Base-by-base conservation (phyloP, 306 rosid species). In the Vicia sativa region DNA sequence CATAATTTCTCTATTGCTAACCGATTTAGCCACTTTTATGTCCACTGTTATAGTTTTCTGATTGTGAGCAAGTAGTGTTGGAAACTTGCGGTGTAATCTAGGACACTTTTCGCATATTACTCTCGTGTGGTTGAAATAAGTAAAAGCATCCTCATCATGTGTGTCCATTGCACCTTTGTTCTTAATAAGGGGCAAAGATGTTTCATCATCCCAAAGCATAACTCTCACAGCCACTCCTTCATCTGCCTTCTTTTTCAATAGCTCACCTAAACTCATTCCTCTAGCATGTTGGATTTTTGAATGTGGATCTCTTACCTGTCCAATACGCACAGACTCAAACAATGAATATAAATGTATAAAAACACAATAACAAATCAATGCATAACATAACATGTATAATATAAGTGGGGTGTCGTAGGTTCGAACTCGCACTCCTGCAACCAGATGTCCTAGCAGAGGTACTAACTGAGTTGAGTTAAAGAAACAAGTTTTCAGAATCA, bases 131-230 rank as follows among this genome's bases (percentile, higher is more conserved):
- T 38, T 68, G 83, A 90, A 93, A 74, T 80, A 93, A 16, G 89
- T 83, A 13, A 84, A 37, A 59, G 95, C 83, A 72, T 88, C 95
- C 75, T 93, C 96, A 67, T 90, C 97, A 29, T 86, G 86, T 5
- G 91, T 90, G 58, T 74, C 73, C 93, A 90, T 85, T 62, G 74
- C 61, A 15, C 95, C 95, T 19, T 57, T 75, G 87, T 90, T 90
- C 84, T 83, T 90, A 59, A 93, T 77, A 6, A 90, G 14, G 43
- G 93, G 79, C 1, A 93, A 78, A 12, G 98, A 88, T 38, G 97
- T 88, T 70, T 88, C 96, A 68, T 90, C 98, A 58, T 93, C 89
- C 98, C 98, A 93, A 52, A 93, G 50, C 96, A 93, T 77, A 11
- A 93, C 25, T 45, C 97, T 88, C 70, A 93, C 96, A 1, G 86